Percentiles rank a stretch among this genome's conserved stretches.
Evolutionary conservation across 148 eudicot genomes (phyloP).

Genomic region (Bassia scoparia): DNA sequence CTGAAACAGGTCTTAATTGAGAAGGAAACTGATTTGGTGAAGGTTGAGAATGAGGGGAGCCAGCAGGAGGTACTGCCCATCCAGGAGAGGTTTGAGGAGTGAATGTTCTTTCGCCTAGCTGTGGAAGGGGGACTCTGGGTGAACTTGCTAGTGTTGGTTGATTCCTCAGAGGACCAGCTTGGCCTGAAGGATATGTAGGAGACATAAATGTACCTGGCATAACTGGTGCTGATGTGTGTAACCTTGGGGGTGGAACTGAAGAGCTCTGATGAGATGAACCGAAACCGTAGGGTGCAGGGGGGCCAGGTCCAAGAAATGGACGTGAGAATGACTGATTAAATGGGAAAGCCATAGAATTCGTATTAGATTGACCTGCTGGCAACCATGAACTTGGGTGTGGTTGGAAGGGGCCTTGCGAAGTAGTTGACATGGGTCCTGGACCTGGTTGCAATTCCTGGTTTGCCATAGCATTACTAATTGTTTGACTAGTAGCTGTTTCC

Average conservation of each 20-base stretch:
- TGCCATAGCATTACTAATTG: constrained; percentile 26
- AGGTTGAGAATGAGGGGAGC: constrained; percentile 25
- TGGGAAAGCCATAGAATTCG: constrained; percentile 38
- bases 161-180: constrained; percentile 41
- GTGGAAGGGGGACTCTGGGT: constrained; percentile 21
- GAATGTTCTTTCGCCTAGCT: constrained; percentile 29
- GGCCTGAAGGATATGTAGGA: constrained; percentile 37
- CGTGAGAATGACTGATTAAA: constrained; percentile 39
- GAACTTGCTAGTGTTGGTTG: constrained; percentile 35
- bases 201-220: constrained; percentile 39
- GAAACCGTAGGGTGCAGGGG: constrained; percentile 33
- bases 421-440: constrained; percentile 38
- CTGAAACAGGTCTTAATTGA: constrained; percentile 30
- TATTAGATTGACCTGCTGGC: constrained; percentile 33
- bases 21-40: constrained; percentile 28
- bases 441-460: constrained; percentile 43
- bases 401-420: constrained; percentile 42
- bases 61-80: constrained; percentile 33
- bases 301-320: constrained; percentile 43
- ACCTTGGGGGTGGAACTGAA: constrained; percentile 32
- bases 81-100: constrained; percentile 35
- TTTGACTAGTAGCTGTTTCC: constrained; percentile 27
- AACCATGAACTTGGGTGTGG: constrained; percentile 57
- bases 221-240: constrained; percentile 40
- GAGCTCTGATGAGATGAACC: constrained; percentile 41